Conservation (phyloP, 768 basidiomycete genomes). For the Tephrocybe sp. region DNA sequence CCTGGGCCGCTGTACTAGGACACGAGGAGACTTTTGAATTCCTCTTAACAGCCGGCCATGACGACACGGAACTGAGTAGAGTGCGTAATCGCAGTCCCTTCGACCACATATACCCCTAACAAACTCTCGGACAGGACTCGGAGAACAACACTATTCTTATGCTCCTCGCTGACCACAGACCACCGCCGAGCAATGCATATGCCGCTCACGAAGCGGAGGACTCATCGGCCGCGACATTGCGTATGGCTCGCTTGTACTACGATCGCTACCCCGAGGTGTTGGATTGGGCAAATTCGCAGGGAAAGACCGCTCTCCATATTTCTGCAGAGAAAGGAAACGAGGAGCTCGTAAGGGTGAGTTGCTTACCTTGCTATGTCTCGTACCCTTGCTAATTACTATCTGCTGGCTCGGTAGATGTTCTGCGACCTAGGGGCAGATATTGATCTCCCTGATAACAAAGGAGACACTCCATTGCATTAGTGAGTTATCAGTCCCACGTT, state of each 20-base stretch:
- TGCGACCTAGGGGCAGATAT: slow-evolving; percentile 90
- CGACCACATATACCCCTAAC: neutral
- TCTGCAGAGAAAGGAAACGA: slow-evolving; percentile 89
- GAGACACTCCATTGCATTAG: slow-evolving; percentile 94
- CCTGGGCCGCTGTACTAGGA: slow-evolving; percentile 88
- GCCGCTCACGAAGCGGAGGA: slow-evolving; percentile 52
- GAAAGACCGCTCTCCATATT: slow-evolving; percentile 88
- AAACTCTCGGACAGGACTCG: slow-evolving; percentile 58
- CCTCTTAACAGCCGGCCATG: slow-evolving; percentile 81
- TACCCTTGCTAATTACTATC: neutral
- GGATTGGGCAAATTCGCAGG: slow-evolving; percentile 91
- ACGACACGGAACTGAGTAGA: slow-evolving; percentile 90
- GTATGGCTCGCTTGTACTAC: slow-evolving; percentile 86
- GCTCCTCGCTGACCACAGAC: slow-evolving; percentile 83
- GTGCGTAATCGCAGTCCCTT: slow-evolving; percentile 37
- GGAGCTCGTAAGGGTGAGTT: slow-evolving; percentile 75
- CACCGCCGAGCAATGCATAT: slow-evolving; percentile 46
- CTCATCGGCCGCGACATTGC: slow-evolving; percentile 68
- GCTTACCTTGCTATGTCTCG: slow-evolving; percentile 11
- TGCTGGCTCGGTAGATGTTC: slow-evolving; percentile 62
- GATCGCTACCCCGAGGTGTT: slow-evolving; percentile 85
- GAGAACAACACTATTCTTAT: slow-evolving; percentile 94
- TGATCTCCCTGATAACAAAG: slow-evolving; percentile 87
- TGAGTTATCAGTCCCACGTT: slow-evolving; percentile 39
- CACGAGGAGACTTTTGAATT: slow-evolving; percentile 95